A percentile compares a stretch with the other conserved stretches of the same genome.
These are phyloP conservation scores for Petunia secreta DNA, from an alignment of 257 asterid genomes.

Conservation along the genomic window DNA sequence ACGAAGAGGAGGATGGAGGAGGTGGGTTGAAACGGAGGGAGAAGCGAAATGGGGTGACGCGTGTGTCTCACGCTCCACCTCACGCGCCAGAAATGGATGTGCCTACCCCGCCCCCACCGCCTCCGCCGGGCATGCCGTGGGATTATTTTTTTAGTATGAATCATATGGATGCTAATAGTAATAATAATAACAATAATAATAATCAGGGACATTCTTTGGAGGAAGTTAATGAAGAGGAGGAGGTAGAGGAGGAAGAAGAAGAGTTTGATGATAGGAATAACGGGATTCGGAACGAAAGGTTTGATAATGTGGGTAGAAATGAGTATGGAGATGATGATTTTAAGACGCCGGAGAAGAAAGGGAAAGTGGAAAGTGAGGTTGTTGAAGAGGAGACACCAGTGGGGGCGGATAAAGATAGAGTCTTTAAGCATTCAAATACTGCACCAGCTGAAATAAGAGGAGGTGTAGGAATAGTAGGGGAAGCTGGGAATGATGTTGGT, in stretches of 20 bases:
- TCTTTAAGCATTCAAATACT: slow-evolving; percentile 79
- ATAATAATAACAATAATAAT: too few relatives aligned
- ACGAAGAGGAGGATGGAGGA: slow-evolving; percentile 46
- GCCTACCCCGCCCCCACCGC: slow-evolving; percentile 42
- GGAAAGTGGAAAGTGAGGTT: slow-evolving; percentile 47
- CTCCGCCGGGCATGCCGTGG: slow-evolving; percentile 84
- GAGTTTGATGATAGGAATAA: slow-evolving; percentile 44
- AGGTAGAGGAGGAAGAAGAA: slow-evolving; percentile 41
- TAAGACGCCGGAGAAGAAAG: slow-evolving; percentile 71
- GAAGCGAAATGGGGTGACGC: slow-evolving; percentile 48
- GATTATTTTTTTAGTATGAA: slow-evolving; percentile 74
- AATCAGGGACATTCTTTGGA: slow-evolving; percentile 43
- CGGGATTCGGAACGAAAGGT: slow-evolving; percentile 32
- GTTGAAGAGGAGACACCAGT: slow-evolving; percentile 65
- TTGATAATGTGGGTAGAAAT: slow-evolving; percentile 42
- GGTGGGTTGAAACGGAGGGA: slow-evolving; percentile 34
- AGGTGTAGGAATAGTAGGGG: slow-evolving; percentile 23
- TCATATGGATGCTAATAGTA: slow-evolving; percentile 24
- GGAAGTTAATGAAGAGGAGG: slow-evolving; percentile 60
- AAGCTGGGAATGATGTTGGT: slow-evolving; percentile 40
- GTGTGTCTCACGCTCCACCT: slow-evolving; percentile 29
- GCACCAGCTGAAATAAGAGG: slow-evolving; percentile 66
- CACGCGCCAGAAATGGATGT: slow-evolving; percentile 30
- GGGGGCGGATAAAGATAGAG: slow-evolving; percentile 44
- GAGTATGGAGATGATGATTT: slow-evolving; percentile 37